Evolutionary conservation across 139 green algal species (phyloP).

Genomic region (Edaphochlamys debaryana): DNA sequence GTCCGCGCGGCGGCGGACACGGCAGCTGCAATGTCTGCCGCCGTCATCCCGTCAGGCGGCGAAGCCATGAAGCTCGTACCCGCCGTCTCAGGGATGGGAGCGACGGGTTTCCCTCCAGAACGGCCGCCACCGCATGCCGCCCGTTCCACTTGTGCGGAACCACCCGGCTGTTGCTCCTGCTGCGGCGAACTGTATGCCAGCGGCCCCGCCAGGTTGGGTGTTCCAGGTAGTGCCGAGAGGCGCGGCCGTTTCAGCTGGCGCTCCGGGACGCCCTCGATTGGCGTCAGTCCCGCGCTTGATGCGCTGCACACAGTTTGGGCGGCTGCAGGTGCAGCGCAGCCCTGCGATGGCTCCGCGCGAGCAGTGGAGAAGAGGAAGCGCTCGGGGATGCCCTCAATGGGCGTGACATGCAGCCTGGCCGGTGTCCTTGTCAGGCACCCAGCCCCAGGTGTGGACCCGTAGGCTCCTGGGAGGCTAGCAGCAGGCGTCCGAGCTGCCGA

Average conservation of each 20-base stretch:
- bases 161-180: too few relatives aligned
- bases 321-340: background rate
- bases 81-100: too few relatives aligned
- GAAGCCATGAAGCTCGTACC: too few relatives aligned
- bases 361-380: background rate
- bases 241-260: slow-evolving; percentile 16
- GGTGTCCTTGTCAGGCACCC: background rate
- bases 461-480: background rate
- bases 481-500: background rate
- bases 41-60: background rate
- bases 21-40: background rate
- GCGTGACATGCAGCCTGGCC: background rate
- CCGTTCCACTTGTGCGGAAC: too few relatives aligned
- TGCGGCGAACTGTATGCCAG: background rate
- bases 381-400: slow-evolving; percentile 53
- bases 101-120: too few relatives aligned
- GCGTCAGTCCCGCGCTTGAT: slow-evolving; percentile 22
- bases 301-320: background rate
- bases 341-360: background rate
- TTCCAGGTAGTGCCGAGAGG: background rate
- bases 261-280: slow-evolving; percentile 55
- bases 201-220: background rate
- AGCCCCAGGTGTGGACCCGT: background rate
- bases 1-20: background rate
- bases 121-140: too few relatives aligned